phyloP scores from a whole-genome alignment of 371 early-diverging fungal species.

The Mucor indicus region DNA sequence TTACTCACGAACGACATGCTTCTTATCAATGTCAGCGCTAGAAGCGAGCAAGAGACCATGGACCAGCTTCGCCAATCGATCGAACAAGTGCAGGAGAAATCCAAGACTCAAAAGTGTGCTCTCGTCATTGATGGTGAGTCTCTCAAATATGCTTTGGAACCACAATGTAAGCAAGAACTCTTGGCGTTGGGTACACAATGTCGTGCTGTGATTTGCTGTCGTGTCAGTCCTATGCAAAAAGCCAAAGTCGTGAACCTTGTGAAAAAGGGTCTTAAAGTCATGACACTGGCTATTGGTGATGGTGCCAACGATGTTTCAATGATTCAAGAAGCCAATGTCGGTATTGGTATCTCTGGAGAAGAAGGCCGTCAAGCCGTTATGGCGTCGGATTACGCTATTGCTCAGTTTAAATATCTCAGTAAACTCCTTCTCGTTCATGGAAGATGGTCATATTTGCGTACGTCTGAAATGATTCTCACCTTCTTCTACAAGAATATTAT shows the following conservation, averaged over 20 bases:
- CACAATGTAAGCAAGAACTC: constrained; percentile 50
- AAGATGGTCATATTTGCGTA: constrained; percentile 81
- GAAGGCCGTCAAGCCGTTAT: constrained; percentile 92
- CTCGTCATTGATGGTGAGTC: constrained; percentile 93
- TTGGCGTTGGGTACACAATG: constrained; percentile 68
- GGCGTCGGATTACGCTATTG: constrained; percentile 88
- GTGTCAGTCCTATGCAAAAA: constrained; percentile 90
- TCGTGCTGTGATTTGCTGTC: constrained; percentile 82
- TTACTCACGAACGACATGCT: constrained; percentile 67
- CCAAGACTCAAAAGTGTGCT: constrained; percentile 48
- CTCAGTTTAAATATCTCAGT: constrained; percentile 76
- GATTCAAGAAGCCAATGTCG: constrained; percentile 90
- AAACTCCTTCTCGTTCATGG: constrained; percentile 79
- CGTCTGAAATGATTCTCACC: constrained; percentile 73
- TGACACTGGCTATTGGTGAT: constrained; percentile 88
- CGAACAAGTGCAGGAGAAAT: constrained; percentile 27
- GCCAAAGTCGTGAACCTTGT: constrained; percentile 74
- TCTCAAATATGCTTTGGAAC: constrained; percentile 75
- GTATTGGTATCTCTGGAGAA: constrained; percentile 90
- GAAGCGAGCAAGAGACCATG: constrained; percentile 60
- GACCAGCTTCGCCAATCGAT: constrained; percentile 47
- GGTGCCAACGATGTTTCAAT: constrained; percentile 94
- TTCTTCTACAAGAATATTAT: constrained; percentile 84
- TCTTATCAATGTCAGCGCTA: constrained; percentile 67
- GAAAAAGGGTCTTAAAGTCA: constrained; percentile 60